Conservation (phyloP, 1,284 basidiomycete species). For the Irpex rosettiformis region DNA sequence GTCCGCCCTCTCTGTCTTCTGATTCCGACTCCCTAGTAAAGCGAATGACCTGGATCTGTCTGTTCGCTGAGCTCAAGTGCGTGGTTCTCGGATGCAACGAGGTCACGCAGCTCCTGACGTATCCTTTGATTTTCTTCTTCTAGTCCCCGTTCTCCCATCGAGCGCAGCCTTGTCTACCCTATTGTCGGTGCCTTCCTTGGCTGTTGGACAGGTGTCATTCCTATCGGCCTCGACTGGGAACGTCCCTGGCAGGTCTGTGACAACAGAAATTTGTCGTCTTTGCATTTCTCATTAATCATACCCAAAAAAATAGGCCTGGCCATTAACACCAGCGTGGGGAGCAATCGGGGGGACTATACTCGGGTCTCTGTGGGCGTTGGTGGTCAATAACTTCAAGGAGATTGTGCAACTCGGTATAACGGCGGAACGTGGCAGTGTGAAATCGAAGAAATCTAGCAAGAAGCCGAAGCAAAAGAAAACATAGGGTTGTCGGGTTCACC, state of each 20-base stretch:
- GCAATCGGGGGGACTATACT: constrained; percentile 66
- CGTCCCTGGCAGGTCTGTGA: constrained; percentile 86
- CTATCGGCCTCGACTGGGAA: constrained; percentile 92
- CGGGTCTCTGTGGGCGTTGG: constrained; percentile 56
- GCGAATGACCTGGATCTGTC: constrained; percentile 64
- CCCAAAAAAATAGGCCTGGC: constrained; percentile 58
- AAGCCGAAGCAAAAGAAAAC: constrained; percentile 10
- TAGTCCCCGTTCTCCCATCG: constrained; percentile 65
- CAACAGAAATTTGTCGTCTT: neutral
- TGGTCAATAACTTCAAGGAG: constrained; percentile 40
- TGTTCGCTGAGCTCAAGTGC: constrained; percentile 79
- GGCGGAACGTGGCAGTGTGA: constrained; percentile 5
- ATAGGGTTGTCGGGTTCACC: no score
- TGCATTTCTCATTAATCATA: neutral
- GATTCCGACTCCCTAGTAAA: constrained; percentile 38
- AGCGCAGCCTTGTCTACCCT: constrained; percentile 80
- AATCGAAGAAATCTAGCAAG: constrained; percentile 7
- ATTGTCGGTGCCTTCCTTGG: constrained; percentile 70
- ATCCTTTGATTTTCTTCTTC: neutral
- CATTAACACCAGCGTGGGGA: constrained; percentile 71
- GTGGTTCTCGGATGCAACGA: constrained; percentile 28
- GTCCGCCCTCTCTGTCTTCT: constrained; percentile 48
- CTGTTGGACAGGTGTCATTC: constrained; percentile 76
- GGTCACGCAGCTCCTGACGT: neutral
- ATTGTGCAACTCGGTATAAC: constrained; percentile 37